These are phyloP conservation scores for Sabuloglossum arenarium DNA, from an alignment of 495 filamentous ascomycete genomes.

Conservation along the genomic window DNA sequence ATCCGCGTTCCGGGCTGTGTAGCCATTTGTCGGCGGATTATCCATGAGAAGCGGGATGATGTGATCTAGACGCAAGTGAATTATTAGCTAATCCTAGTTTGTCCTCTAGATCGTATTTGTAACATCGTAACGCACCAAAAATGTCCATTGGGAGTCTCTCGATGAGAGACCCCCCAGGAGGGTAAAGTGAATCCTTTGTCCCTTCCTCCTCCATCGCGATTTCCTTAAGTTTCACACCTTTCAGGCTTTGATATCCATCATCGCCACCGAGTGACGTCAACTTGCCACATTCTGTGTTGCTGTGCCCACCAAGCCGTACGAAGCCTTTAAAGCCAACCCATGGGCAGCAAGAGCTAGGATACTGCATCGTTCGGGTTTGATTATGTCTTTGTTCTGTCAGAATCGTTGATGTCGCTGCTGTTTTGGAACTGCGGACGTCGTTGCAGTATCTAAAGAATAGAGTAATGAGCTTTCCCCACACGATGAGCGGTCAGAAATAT, in stretches of 20 bases:
- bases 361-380: background rate
- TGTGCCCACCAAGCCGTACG: no score
- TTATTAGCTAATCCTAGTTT: background rate
- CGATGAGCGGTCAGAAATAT: no score
- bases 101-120: background rate
- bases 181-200: background rate
- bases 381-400: background rate
- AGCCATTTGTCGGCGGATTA: slow-evolving; percentile 58
- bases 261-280: no score
- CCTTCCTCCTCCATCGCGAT: background rate
- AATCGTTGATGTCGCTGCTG: no score
- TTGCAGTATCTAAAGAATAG: no score
- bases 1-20: slow-evolving; percentile 63
- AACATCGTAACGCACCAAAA: slow-evolving; percentile 34
- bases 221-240: no score
- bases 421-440: no score
- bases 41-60: slow-evolving; percentile 57
- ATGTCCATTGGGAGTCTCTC: slow-evolving; percentile 52
- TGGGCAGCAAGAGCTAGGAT: background rate
- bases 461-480: no score
- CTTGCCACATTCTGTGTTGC: no score
- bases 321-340: background rate
- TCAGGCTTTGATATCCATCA: no score
- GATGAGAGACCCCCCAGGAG: slow-evolving; percentile 29
- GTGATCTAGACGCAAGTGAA: slow-evolving; percentile 27